These are phyloP conservation scores for Medakamo hakoo DNA, from an alignment of 139 green algal genomes.

Conservation along the genomic window DNA sequence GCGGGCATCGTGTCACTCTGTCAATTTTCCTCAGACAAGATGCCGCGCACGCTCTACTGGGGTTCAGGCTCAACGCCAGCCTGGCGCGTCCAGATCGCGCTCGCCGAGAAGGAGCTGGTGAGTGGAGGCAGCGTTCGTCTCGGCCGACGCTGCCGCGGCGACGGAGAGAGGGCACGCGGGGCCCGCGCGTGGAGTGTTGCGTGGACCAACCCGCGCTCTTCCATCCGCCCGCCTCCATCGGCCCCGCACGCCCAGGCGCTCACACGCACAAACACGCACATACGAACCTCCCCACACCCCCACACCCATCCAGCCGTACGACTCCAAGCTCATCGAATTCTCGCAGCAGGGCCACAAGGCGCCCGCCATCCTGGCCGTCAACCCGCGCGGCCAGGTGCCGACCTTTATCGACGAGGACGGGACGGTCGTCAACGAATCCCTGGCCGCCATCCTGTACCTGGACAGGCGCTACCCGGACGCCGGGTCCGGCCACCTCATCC, in stretches of 20 bases:
- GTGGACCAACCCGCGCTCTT: too few species aligned
- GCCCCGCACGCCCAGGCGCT: too few species aligned
- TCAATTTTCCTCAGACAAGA: not conserved
- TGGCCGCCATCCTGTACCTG: slow-evolving; percentile 19
- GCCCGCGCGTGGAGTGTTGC: too few species aligned
- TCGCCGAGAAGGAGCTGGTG: not conserved
- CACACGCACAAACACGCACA: too few species aligned
- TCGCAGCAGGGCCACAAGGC: slow-evolving; percentile 19
- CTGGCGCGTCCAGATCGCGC: not conserved
- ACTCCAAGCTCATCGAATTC: slow-evolving; percentile 10
- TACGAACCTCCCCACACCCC: too few species aligned
- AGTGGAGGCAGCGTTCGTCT: too few species aligned
- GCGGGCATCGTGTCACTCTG: not conserved
- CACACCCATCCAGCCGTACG: slow-evolving; percentile 12
- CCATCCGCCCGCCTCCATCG: too few species aligned
- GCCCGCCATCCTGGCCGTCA: slow-evolving; percentile 15
- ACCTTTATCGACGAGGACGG: slow-evolving; percentile 17
- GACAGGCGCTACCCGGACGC: slow-evolving; percentile 15
- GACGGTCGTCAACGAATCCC: slow-evolving; percentile 17
- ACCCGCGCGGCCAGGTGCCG: slow-evolving; percentile 25
- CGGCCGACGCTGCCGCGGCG: too few species aligned
- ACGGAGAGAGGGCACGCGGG: too few species aligned
- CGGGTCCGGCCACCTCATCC: not conserved
- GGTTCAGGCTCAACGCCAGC: slow-evolving; percentile 6
- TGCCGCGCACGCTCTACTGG: slow-evolving; percentile 15